Conservation (phyloP, 1,139 yeast species). For the Suhomyces bokatorum region DNA sequence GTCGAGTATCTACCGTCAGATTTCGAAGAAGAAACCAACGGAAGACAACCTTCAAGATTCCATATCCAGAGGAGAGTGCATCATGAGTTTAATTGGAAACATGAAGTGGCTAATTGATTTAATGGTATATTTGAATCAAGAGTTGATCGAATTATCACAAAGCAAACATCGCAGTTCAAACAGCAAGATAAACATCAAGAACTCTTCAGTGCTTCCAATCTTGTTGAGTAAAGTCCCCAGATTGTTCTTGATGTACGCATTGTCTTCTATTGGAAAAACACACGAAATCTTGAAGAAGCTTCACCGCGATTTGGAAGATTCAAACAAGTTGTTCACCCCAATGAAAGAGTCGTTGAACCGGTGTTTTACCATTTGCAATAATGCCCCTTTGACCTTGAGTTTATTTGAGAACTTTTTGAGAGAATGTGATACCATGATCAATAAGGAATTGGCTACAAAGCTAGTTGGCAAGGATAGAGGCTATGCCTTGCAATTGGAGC, state of each 20-base stretch:
- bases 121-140: conserved; percentile 66
- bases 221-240: conserved; percentile 70
- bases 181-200: conserved; percentile 28
- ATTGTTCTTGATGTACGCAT: conserved; percentile 64
- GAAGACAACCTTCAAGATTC: conserved; percentile 57
- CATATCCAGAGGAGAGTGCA: conserved; percentile 55
- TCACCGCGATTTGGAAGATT: conserved; percentile 42
- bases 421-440: conserved; percentile 45
- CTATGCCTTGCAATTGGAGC: conserved; percentile 54
- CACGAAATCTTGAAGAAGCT: conserved; percentile 56
- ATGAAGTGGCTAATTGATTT: conserved; percentile 81
- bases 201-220: conserved; percentile 51
- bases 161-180: conserved; percentile 17
- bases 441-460: conserved; percentile 29
- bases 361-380: conserved; percentile 52
- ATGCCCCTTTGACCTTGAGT: conserved; percentile 58
- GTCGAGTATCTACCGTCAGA: conserved; percentile 58
- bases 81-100: conserved; percentile 65
- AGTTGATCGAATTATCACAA: conserved; percentile 46
- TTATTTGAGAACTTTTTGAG: conserved; percentile 63
- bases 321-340: conserved; percentile 48
- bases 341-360: conserved; percentile 56
- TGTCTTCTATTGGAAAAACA: conserved; percentile 68
- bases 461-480: conserved; percentile 32
- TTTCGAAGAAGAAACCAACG: conserved; percentile 49